Percentiles rank a stretch among this genome's conserved stretches.
These are phyloP conservation scores for Hymenoscyphus albidus DNA, from an alignment of 2,329 filamentous ascomycete species.

Conservation along the genomic window DNA sequence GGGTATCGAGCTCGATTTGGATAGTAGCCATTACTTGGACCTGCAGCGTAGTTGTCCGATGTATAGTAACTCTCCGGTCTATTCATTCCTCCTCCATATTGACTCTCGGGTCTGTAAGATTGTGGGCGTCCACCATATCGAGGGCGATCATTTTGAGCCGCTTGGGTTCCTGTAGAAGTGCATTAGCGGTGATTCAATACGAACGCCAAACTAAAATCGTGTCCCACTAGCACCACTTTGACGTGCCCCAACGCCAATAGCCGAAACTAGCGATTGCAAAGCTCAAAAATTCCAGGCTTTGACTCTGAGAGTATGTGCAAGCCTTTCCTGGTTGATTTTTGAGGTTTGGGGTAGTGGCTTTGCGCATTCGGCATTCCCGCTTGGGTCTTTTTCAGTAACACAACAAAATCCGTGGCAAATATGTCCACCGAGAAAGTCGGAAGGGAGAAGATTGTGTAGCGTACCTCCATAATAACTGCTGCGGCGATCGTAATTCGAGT, in stretches of 20 bases:
- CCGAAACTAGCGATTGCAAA: constrained; percentile 15
- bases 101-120: constrained; percentile 29
- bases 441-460: constrained; percentile 8
- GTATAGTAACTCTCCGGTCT: constrained; percentile 44
- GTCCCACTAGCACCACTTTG: neutral
- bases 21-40: constrained; percentile 32
- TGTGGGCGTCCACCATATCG: constrained; percentile 33
- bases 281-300: constrained; percentile 13
- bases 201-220: constrained; percentile 5
- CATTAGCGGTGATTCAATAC: constrained; percentile 18
- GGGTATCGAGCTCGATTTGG: constrained; percentile 34
- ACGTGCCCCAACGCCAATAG: constrained; percentile 11
- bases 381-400: neutral
- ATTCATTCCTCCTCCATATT: constrained; percentile 38
- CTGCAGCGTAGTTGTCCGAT: constrained; percentile 26
- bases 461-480: constrained; percentile 55
- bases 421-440: neutral
- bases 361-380: neutral
- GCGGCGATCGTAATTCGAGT: constrained; percentile 47
- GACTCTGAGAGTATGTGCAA: constrained; percentile 6
- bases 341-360: neutral
- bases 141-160: constrained; percentile 29
- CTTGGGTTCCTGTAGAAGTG: constrained; percentile 31
- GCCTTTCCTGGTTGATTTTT: constrained; percentile 3
- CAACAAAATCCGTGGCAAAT: neutral